Base-by-base conservation (phyloP, 1,284 basidiomycete species). In the Malassezia cuniculi region DNA sequence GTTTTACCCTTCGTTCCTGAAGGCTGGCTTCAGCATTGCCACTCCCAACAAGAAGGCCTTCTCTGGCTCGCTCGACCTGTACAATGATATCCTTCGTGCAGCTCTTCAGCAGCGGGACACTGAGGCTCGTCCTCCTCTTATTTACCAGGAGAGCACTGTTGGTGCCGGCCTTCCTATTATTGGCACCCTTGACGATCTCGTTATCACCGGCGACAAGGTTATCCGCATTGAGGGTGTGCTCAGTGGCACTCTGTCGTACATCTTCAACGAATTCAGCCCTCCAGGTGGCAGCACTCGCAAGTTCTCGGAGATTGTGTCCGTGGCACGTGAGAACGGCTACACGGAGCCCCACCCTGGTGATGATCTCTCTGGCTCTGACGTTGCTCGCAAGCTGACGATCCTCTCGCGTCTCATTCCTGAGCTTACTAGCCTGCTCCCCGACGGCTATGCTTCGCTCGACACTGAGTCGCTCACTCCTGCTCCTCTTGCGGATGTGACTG, bases 31-130 rank as follows among this genome's bases (percentile, higher is more conserved):
- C 39, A 78, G 81, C 65, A 77, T 99, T 50, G 80, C 93, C 30
- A 99, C 90, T 0, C 90, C 93, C 11, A 99, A 95, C 75, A 99
- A 99, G 70, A 95, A 95, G 71, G 90, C 82, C 0, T 85, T 82
- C 64, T 90, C 85, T 4, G 79, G 81, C 0, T 73, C 76, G n/a
- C 70, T 80, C 22, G 61, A 62, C 12, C 71, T 94, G 27, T 94
- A 82, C 67, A 71, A 81, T 39, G 69, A 72, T 27, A 87, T 95
- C 53, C 54, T 54, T n/a, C 42, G 55, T 39, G 44, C 42, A 39
- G 45, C 25, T 30, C 36, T 29, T 39, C 6, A 6, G 7, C 22
- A 24, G 22, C 6, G 22, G 7, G 22, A 11, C 18, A 58, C 71
- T 36, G 68, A 69, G 32, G 71, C 72, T 44, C 75, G 75, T 39